phyloP scores from a whole-genome alignment of 352 stramenopile genomes.

The Phytopythium vexans region DNA sequence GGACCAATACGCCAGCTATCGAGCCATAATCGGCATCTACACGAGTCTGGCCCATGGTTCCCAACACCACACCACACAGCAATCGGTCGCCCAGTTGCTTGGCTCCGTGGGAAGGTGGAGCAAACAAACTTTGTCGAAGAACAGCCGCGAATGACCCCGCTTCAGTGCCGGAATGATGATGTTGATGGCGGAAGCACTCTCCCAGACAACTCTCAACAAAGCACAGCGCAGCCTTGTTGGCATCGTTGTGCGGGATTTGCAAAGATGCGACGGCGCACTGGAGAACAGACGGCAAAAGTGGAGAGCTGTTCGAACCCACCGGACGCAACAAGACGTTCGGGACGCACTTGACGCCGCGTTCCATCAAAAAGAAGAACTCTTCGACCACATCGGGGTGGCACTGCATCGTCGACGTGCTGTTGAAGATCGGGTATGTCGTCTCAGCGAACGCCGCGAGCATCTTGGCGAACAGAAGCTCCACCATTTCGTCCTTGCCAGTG shows the following conservation, averaged over 20 bases:
- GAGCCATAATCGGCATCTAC: constrained; percentile 84
- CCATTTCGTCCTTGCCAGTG: constrained; percentile 18
- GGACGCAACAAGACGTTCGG: constrained; percentile 65
- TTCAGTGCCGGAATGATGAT: background rate
- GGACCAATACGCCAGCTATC: constrained; percentile 64
- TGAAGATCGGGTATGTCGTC: constrained; percentile 86
- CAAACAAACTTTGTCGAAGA: constrained; percentile 5
- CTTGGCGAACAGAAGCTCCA: constrained; percentile 46
- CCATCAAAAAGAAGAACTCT: constrained; percentile 96
- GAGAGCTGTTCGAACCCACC: constrained; percentile 12
- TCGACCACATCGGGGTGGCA: constrained; percentile 92
- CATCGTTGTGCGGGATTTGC: constrained; percentile 91
- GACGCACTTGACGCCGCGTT: constrained; percentile 84
- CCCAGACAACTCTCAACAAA: constrained; percentile 83
- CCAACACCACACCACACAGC: constrained; percentile 61
- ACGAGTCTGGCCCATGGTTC: constrained; percentile 47
- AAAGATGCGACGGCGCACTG: constrained; percentile 86
- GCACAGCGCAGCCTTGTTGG: constrained; percentile 91
- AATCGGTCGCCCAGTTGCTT: constrained; percentile 63
- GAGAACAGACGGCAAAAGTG: constrained; percentile 79
- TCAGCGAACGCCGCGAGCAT: constrained; percentile 65
- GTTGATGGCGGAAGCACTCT: constrained; percentile 13
- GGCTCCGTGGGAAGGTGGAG: constrained; percentile 9
- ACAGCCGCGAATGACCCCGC: constrained; percentile 24
- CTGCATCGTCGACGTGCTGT: constrained; percentile 45